A percentile compares a stretch with the other conserved stretches of the same genome.
phyloP scores from a whole-genome alignment of 2,329 filamentous ascomycete genomes.

The Microascus cirrosus region DNA sequence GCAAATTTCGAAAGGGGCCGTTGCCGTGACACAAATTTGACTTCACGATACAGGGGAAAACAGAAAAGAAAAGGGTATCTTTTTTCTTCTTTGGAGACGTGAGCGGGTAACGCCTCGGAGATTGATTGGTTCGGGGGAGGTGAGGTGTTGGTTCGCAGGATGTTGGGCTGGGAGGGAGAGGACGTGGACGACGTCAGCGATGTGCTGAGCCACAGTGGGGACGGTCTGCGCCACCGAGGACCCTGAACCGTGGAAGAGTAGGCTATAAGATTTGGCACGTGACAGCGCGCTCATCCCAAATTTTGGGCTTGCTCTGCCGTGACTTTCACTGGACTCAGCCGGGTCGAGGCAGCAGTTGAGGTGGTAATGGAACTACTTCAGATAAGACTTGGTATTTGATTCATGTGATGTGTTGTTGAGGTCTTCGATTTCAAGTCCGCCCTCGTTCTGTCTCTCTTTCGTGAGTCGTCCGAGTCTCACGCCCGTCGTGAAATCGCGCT shows the following conservation, averaged over 20 bases:
- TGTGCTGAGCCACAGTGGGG: slow-evolving; percentile 4
- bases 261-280: neutral
- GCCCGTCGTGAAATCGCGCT: neutral
- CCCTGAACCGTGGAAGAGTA: neutral
- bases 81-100: neutral
- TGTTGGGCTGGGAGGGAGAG: neutral
- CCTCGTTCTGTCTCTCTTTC: neutral
- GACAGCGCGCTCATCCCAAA: neutral
- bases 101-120: neutral
- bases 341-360: no score
- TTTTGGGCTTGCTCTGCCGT: neutral
- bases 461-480: neutral
- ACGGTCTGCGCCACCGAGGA: neutral
- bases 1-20: neutral
- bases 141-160: neutral
- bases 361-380: no score
- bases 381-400: no score
- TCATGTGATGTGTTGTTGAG: no score
- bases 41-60: neutral
- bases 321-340: no score
- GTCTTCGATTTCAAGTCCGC: no score
- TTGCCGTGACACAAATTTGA: neutral
- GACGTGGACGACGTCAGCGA: neutral
- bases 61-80: neutral
- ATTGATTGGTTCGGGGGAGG: neutral